Conservation (phyloP, 306 rosid genomes). For the Pachyrhizus erosus region DNA sequence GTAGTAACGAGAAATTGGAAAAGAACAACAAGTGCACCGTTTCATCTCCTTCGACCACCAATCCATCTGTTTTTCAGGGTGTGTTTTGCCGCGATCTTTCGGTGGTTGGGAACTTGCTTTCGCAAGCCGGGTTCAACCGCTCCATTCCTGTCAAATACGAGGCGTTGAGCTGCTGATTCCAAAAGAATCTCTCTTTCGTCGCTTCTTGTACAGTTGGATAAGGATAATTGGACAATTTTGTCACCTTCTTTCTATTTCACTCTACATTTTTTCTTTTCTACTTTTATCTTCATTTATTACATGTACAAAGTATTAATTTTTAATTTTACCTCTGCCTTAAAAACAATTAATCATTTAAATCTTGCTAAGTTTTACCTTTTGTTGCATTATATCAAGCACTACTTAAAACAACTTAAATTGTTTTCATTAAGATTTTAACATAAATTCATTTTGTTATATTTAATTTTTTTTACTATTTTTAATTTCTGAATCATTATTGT, state of each 20-base stretch:
- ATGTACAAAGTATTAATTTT: constrained; percentile 9
- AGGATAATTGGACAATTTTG: constrained; percentile 38
- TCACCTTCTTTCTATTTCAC: background rate
- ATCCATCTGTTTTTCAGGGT: constrained; percentile 65
- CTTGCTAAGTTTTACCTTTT: background rate
- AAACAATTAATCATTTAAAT: background rate
- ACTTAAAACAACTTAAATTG: background rate
- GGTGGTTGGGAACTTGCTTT: constrained; percentile 78
- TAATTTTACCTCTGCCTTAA: background rate
- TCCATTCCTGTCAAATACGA: constrained; percentile 80
- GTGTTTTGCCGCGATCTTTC: constrained; percentile 90
- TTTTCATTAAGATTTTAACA: no score
- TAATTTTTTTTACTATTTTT: no score
- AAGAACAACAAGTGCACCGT: constrained; percentile 30
- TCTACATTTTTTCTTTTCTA: background rate
- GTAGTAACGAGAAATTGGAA: no score
- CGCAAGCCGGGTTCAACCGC: constrained; percentile 78
- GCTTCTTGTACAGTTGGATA: constrained; percentile 56
- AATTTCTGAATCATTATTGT: no score
- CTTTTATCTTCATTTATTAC: background rate
- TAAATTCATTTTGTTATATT: no score
- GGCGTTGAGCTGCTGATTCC: constrained; percentile 74
- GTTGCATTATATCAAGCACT: background rate
- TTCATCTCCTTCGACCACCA: constrained; percentile 42
- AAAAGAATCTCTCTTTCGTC: constrained; percentile 43